A percentile compares a stretch with the other conserved stretches of the same genome.
phyloP scores from a whole-genome alignment of 2,329 filamentous ascomycete species.

The Colletotrichum higginsianum region DNA sequence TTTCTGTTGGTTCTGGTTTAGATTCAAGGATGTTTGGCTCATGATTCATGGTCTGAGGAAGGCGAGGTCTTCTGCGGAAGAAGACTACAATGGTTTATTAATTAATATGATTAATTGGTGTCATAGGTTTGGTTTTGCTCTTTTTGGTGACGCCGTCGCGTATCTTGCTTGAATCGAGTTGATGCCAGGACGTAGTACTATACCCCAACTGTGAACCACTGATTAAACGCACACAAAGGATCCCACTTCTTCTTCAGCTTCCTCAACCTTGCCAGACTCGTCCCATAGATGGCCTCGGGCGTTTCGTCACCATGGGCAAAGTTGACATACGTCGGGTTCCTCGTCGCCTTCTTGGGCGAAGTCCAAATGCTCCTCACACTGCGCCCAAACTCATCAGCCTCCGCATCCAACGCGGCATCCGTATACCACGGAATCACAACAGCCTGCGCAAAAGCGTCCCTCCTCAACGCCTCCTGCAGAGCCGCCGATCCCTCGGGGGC shows the following conservation, averaged over 20 bases:
- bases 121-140: neutral
- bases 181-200: neutral
- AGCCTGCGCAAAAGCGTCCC: conserved; percentile 51
- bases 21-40: neutral
- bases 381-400: conserved; percentile 52
- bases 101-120: too few species aligned
- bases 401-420: conserved; percentile 51
- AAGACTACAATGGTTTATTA: neutral
- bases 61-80: neutral
- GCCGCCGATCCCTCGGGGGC: conserved; percentile 41
- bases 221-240: conserved; percentile 47
- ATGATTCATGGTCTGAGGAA: neutral
- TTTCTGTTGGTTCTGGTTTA: neutral
- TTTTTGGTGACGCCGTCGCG: too few species aligned
- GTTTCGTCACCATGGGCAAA: conserved; percentile 53
- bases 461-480: conserved; percentile 52
- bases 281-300: conserved; percentile 46
- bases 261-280: conserved; percentile 46
- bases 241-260: conserved; percentile 49
- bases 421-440: conserved; percentile 58
- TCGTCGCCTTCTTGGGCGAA: conserved; percentile 38
- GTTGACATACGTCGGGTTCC: conserved; percentile 50
- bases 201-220: conserved; percentile 46
- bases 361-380: conserved; percentile 50
- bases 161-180: too few species aligned